These are phyloP conservation scores for Fraxinus ornus DNA, from an alignment of 305 asterid genomes.

Conservation along the genomic window DNA sequence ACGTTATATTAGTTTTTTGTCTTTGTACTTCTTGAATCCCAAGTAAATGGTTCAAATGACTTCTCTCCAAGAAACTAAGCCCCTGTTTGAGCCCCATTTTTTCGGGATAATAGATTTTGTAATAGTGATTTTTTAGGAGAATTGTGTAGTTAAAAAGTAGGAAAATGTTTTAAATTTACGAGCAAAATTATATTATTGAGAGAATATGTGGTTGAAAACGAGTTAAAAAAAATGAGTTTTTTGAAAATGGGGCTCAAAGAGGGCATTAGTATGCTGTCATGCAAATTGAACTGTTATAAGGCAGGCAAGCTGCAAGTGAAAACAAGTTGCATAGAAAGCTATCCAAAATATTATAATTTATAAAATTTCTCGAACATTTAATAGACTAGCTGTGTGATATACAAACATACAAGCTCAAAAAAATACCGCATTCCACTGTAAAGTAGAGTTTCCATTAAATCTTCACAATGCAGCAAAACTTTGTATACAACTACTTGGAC, in stretches of 20 bases:
- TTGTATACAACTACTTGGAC: neutral
- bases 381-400: neutral
- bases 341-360: neutral
- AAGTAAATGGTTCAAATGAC: neutral
- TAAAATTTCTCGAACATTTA: neutral
- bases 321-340: neutral
- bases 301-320: neutral
- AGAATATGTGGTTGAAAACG: too few species aligned
- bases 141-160: too few species aligned
- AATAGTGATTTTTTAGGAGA: too few species aligned
- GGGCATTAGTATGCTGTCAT: neutral
- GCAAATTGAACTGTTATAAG: neutral
- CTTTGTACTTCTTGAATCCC: slow-evolving; percentile 11
- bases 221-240: too few species aligned
- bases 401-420: neutral
- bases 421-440: neutral
- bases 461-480: neutral
- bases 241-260: too few species aligned
- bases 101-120: too few species aligned
- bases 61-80: neutral
- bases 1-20: neutral
- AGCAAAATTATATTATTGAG: too few species aligned
- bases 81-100: too few species aligned
- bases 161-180: too few species aligned
- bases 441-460: neutral